Conservation (phyloP, 768 basidiomycete species). For the Tylopilus vinaceipallidus region DNA sequence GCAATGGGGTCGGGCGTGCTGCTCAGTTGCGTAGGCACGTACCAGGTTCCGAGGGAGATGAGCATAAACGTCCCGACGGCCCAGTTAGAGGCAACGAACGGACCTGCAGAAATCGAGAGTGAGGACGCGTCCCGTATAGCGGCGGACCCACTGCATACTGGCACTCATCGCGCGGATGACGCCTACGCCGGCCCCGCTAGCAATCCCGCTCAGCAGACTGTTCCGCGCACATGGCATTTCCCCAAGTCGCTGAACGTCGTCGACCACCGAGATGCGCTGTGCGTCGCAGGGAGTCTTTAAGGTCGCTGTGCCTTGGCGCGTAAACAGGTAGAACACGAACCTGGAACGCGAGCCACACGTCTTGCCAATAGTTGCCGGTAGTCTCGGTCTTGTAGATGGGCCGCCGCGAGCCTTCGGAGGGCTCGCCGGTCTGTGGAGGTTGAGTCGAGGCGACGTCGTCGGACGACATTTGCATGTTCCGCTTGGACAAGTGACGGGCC, state of each 20-base stretch:
- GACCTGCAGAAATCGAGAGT: constrained; percentile 32
- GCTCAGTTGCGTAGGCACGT: constrained; percentile 25
- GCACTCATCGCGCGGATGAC: constrained; percentile 65
- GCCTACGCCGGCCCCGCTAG: constrained; percentile 76
- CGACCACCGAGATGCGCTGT: constrained; percentile 45
- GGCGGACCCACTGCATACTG: constrained; percentile 43
- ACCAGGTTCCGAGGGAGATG: constrained; percentile 72
- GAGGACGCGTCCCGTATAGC: constrained; percentile 1
- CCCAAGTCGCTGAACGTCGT: constrained; percentile 59
- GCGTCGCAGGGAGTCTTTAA: constrained; percentile 32
- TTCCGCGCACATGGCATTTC: constrained; percentile 78
- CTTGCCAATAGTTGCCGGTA: constrained; percentile 34
- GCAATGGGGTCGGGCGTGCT: constrained; percentile 1
- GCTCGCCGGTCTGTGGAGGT: constrained; percentile 1
- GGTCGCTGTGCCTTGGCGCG: background rate
- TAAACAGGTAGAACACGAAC: constrained; percentile 12
- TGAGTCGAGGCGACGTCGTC: background rate
- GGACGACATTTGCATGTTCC: constrained; percentile 11
- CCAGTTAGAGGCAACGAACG: constrained; percentile 74
- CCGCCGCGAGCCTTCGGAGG: constrained; percentile 13
- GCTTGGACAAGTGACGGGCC: background rate
- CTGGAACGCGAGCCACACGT: constrained; percentile 31
- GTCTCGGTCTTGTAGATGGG: constrained; percentile 31
- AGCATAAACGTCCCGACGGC: constrained; percentile 71
- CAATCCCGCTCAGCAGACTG: constrained; percentile 74